Conservation (phyloP, 192 early-diverging fungal genomes). For the Entomortierella beljakovae region DNA sequence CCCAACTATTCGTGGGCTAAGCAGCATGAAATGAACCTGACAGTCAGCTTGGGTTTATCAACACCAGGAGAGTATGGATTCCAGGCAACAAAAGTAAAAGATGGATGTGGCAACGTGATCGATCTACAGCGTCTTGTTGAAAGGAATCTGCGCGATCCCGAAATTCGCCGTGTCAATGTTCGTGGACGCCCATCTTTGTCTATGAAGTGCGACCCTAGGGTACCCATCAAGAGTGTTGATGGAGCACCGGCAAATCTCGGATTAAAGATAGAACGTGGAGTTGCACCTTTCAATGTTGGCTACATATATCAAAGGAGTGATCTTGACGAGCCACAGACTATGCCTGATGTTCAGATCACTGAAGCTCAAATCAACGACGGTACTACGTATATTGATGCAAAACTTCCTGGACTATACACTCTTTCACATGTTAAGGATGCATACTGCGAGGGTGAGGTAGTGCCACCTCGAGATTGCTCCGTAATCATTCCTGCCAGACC, state of each 20-base stretch:
- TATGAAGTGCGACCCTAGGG: slow-evolving; percentile 32
- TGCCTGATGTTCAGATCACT: slow-evolving; percentile 24
- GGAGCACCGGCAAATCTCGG: slow-evolving; percentile 13
- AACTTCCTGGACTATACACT: slow-evolving; percentile 37
- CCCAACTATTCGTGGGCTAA: slow-evolving; percentile 37
- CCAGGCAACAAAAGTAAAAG: slow-evolving; percentile 33
- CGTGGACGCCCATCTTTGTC: slow-evolving; percentile 22
- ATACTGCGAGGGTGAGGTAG: slow-evolving; percentile 35
- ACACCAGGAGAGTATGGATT: slow-evolving; percentile 31
- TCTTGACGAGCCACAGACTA: slow-evolving; percentile 32
- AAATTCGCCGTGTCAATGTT: slow-evolving; percentile 45
- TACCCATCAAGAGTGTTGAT: slow-evolving; percentile 38
- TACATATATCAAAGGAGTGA: slow-evolving; percentile 44
- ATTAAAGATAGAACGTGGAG: slow-evolving; percentile 23
- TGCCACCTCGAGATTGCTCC: slow-evolving; percentile 30
- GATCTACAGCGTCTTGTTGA: slow-evolving; percentile 25
- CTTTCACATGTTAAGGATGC: slow-evolving; percentile 37
- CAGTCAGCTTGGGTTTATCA: slow-evolving; percentile 33
- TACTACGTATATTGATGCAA: slow-evolving; percentile 7
- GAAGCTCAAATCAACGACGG: no score
- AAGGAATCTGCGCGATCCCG: slow-evolving; percentile 24
- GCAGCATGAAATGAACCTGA: slow-evolving; percentile 45
- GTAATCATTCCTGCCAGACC: slow-evolving; percentile 29
- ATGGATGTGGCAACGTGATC: slow-evolving; percentile 41
- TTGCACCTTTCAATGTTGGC: slow-evolving; percentile 28